Base-by-base conservation (phyloP, 768 basidiomycete species). In the Coprinopsis cinerea region DNA sequence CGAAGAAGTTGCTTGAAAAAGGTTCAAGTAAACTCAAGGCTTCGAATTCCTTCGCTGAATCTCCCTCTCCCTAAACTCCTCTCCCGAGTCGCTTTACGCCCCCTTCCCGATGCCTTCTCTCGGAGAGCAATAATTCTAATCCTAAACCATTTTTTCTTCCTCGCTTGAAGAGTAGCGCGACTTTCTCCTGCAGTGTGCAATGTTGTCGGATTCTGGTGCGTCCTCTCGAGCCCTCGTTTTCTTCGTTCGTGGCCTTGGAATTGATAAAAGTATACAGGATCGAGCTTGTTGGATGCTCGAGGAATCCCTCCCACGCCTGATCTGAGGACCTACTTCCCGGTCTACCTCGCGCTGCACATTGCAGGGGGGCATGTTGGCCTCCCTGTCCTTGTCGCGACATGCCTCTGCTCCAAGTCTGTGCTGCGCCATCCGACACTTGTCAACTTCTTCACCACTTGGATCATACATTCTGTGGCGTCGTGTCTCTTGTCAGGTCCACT, bases 391-490 rank as follows among this genome's bases (percentile, higher is more conserved):
- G 61, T 82, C 26, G 52, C 69, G 11, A 78, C 74, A 10, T 72
- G 73, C 43, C 56, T 75, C 15, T 51, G 72, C 20, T 72, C 69
- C 11, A 74, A 67, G 55, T 69, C 65, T 36, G 59, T 72, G 23
- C 61, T 65, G 30, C 73, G 76, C 48, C 77, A 75, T 47, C 75
- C 78, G 0, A 73, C 74, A 1, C 67, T 82, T 55, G 61, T 81
- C 52, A 82, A 83, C 52, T 75, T 82, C 53, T 81, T 78, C 49
- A 46, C 75, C n/a, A 69, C 74, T 40, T 78, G 78, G 78, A 69
- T 76, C 9, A 55, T 82, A 35, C 80, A 74, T 55, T 81, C 81
- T 4, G 58, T 81, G 49, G 64, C 70, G 26, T 77, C 73, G 56
- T 74, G 69, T 56, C 52, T 83, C 17, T 58, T 72, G 82, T 81